Base-by-base conservation (phyloP, 805 yeast genomes). In the Kodamaea neixiangensis region DNA sequence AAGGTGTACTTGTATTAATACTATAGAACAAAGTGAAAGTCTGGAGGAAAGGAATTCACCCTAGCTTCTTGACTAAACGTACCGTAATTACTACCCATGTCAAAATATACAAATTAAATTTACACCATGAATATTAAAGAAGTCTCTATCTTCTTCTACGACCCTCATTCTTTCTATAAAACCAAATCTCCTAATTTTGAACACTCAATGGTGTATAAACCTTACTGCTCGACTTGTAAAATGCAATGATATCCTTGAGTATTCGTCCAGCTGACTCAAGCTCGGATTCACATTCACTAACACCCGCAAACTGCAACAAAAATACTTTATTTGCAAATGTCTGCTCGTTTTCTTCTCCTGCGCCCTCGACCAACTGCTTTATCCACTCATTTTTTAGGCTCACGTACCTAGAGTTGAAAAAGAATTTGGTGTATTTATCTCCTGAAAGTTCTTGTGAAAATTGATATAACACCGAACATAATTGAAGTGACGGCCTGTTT, bases 1-100 rank as follows among this genome's bases (percentile, higher is more conserved):
- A 78, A 78, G 55, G 63, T 85, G 1, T 83, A 80, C 63, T 64
- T 85, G 43, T 85, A 79, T 59, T 81, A 67, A 34, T 13, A 38
- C 2, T 10, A 37, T 38, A 14, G 22, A 19, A 38, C 11, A 38
- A 19, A 17, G 4, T 10, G 15, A 38, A 5, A 38, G n/a, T n/a
- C n/a, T n/a, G n/a, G n/a, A n/a, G n/a, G n/a, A n/a, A n/a, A n/a
- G n/a, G n/a, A n/a, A n/a, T n/a, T n/a, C n/a, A n/a, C n/a, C n/a
- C n/a, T n/a, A n/a, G n/a, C n/a, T n/a, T n/a, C n/a, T n/a, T n/a
- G n/a, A n/a, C n/a, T n/a, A n/a, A n/a, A n/a, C n/a, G n/a, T n/a
- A n/a, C n/a, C 10, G 31, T 7, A 7, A 7, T 7, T 25, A 25
- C 10, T 25, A 25, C 10, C 31, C 31, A 7, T 7, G 31, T 25